Conservation (phyloP, 352 stramenopile genomes). For the Halophytophthora polymorphica region DNA sequence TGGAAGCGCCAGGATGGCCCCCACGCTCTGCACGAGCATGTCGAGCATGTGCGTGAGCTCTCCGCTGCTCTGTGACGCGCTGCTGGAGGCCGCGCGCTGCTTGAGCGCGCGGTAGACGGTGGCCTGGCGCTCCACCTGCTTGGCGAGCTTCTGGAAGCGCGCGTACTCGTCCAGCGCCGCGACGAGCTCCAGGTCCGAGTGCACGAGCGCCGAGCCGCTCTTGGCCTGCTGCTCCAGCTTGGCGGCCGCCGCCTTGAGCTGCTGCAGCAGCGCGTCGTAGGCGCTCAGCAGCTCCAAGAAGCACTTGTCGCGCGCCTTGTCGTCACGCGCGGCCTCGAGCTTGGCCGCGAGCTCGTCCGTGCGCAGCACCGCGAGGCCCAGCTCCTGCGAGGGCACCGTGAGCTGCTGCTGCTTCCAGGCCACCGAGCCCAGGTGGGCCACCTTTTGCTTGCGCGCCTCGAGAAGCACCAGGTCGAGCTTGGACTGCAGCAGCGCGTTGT, state of each 20-base stretch:
- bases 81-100: too few relatives aligned
- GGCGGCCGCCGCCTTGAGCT: slow-evolving; percentile 58
- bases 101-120: slow-evolving; percentile 70
- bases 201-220: slow-evolving; percentile 65
- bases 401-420: slow-evolving; percentile 81
- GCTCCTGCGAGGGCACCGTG: slow-evolving; percentile 65
- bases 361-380: slow-evolving; percentile 63
- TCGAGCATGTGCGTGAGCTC: slow-evolving; percentile 80
- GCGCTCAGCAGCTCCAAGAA: slow-evolving; percentile 73
- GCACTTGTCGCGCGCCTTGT: slow-evolving; percentile 68
- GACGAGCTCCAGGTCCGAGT: slow-evolving; percentile 68
- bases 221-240: slow-evolving; percentile 79
- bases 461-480: slow-evolving; percentile 84
- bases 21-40: slow-evolving; percentile 79
- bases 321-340: slow-evolving; percentile 44
- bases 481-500: slow-evolving; percentile 71
- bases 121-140: slow-evolving; percentile 68
- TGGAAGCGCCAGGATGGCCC: slow-evolving; percentile 73
- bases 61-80: slow-evolving; percentile 41
- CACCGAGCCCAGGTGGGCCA: slow-evolving; percentile 74
- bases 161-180: slow-evolving; percentile 71
- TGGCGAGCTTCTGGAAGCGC: slow-evolving; percentile 68
- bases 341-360: slow-evolving; percentile 70
- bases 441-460: slow-evolving; percentile 83
- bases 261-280: slow-evolving; percentile 67